A percentile compares a stretch with the other conserved stretches of the same genome.
These are phyloP conservation scores for Fusarium ramigenum DNA, from an alignment of 2,329 filamentous ascomycete species.

Conservation along the genomic window DNA sequence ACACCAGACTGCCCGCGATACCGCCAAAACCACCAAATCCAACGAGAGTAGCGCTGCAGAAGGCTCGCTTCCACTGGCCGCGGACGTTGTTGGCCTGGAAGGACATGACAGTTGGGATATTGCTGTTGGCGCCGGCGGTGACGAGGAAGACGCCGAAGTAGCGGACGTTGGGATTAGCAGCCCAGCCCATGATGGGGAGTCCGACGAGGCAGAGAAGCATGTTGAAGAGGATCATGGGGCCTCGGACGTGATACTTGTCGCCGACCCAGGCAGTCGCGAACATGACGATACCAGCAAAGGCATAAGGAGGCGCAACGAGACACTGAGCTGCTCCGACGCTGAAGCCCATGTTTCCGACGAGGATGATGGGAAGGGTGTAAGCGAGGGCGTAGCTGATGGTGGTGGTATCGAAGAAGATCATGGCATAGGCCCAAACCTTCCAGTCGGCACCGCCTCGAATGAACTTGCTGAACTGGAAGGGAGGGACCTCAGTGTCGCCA, in stretches of 20 bases:
- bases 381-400: constrained; percentile 79
- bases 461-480: constrained; percentile 60
- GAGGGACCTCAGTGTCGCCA: constrained; percentile 63
- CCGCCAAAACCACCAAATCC: constrained; percentile 82
- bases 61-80: constrained; percentile 88
- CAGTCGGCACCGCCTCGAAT: constrained; percentile 58
- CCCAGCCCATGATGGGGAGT: constrained; percentile 77
- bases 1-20: constrained; percentile 78
- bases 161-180: constrained; percentile 62
- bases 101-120: constrained; percentile 77
- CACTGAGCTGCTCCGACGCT: constrained; percentile 71
- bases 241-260: constrained; percentile 73
- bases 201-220: constrained; percentile 73
- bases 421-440: constrained; percentile 70
- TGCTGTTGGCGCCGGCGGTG: constrained; percentile 80
- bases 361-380: constrained; percentile 82
- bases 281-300: constrained; percentile 71
- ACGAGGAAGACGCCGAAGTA: constrained; percentile 81
- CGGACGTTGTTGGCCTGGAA: constrained; percentile 91
- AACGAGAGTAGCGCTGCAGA: constrained; percentile 79
- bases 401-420: constrained; percentile 72
- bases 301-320: constrained; percentile 76
- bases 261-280: constrained; percentile 68
- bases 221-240: constrained; percentile 73
- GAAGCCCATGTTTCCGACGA: constrained; percentile 71